Base-by-base conservation (phyloP, 805 yeast species). In the Ogataea populi-albae region DNA sequence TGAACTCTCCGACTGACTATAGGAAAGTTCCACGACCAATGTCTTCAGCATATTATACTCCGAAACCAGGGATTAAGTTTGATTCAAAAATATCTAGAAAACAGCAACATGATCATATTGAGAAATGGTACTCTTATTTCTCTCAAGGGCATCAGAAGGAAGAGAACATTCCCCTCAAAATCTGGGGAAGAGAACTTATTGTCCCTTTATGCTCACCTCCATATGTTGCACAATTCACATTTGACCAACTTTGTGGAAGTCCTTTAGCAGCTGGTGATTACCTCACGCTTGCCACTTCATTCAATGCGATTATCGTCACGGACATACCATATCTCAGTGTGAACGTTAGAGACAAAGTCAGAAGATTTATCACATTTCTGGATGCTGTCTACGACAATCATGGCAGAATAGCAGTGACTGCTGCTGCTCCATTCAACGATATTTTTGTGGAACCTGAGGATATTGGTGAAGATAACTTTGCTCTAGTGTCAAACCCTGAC, bases 351-450 rank as follows among this genome's bases (percentile, higher is more conserved):
- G 97, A 93, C 52, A 73, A 81, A 46, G 86, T 89, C 17, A 73
- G 98, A 54, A 69, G 98, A 50, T 91, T 93, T 55, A 93, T 93
- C 58, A 93, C 96, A 0, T 93, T 93, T 50, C 62, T 93, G 36
- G 98, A 93, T 59, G 97, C 98, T 0, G 94, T 89, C 4, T 93
- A 93, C 58, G 98, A 93, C 59, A 82, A 82, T 36, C 89, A 86
- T 49, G 85, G 94, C 7, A 73, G 88, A 52, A 64, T 93, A 11
- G 95, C 95, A 1, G 91, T 88, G 22, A 87, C 97, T 0, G 82
- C 88, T 0, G 95, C 85, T 1, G 89, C 88, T 7, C 82, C 87
- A 16, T 91, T 88, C 55, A 77, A 79, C 29, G 82, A 83, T 41
- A 72, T 93, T 32, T 89, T 93, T 60, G 95, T 86, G 12, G 95